These are phyloP conservation scores for Citrullus mucosospermus DNA, from an alignment of 306 rosid species.

Conservation along the genomic window DNA sequence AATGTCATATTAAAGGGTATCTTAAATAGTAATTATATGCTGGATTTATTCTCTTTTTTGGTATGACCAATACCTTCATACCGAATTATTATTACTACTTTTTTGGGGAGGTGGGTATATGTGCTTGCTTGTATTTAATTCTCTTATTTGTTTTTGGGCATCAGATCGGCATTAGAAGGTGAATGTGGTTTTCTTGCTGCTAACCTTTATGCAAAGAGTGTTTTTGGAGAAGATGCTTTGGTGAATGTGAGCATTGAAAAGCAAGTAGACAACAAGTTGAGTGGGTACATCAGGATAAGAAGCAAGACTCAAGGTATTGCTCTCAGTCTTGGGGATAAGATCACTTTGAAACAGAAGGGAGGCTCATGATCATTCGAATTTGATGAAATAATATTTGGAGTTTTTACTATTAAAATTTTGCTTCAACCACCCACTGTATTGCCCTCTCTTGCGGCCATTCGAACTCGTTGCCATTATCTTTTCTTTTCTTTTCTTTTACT, in stretches of 20 bases:
- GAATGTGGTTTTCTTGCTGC: slow-evolving; percentile 98
- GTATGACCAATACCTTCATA: too few species aligned
- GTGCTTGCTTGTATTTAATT: background rate
- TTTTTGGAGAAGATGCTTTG: slow-evolving; percentile 95
- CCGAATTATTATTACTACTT: too few species aligned
- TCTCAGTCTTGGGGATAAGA: slow-evolving; percentile 95
- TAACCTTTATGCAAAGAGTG: slow-evolving; percentile 91
- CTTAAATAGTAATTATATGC: background rate
- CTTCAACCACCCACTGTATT: slow-evolving; percentile 2
- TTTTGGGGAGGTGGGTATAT: background rate
- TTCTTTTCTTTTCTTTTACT: background rate
- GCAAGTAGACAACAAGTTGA: slow-evolving; percentile 72
- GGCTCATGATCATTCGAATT: slow-evolving; percentile 24
- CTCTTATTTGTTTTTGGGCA: background rate
- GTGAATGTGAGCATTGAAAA: slow-evolving; percentile 94
- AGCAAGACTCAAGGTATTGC: slow-evolving; percentile 99
- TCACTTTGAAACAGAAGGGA: slow-evolving; percentile 97
- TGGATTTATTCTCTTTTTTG: background rate
- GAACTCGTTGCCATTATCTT: background rate
- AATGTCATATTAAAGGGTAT: background rate
- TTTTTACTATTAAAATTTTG: slow-evolving; percentile 7
- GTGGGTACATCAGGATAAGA: slow-evolving; percentile 96
- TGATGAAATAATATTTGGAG: background rate
- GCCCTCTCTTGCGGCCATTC: background rate
- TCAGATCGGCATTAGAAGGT: slow-evolving; percentile 89